Evolutionary conservation across 495 filamentous ascomycete genomes (phyloP).

Genomic region (Penicillium turbatum): DNA sequence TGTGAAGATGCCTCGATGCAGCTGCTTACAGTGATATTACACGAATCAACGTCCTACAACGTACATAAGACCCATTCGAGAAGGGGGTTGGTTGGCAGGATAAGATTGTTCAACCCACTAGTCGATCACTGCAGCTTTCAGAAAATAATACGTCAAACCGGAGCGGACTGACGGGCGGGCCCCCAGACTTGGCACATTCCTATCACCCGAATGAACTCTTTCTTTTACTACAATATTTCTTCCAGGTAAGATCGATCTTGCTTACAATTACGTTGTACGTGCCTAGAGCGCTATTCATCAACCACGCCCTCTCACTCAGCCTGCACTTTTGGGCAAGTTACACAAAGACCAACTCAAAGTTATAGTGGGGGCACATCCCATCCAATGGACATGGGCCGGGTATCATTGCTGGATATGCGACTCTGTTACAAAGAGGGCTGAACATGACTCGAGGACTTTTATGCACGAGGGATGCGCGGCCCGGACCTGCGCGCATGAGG

Average conservation of each 20-base stretch:
- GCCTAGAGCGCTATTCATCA: neutral
- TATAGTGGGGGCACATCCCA: constrained; percentile 7
- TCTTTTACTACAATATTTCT: neutral
- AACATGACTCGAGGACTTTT: constrained; percentile 2
- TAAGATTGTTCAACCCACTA: constrained; percentile 14
- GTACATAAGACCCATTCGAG: neutral
- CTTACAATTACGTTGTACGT: too few relatives aligned
- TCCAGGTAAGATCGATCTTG: neutral
- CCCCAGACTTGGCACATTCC: constrained; percentile 11
- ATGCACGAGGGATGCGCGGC: constrained; percentile 6
- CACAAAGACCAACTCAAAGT: constrained; percentile 3
- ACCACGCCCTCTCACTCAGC: neutral
- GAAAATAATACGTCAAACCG: constrained; percentile 25
- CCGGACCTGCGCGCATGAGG: neutral
- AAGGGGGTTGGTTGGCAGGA: constrained; percentile 6
- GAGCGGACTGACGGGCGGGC: constrained; percentile 14
- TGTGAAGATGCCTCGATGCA: constrained; percentile 4
- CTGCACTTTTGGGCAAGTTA: neutral
- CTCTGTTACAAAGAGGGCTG: constrained; percentile 13
- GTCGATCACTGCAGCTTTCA: constrained; percentile 27
- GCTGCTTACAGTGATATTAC: neutral
- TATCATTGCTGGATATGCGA: constrained; percentile 9
- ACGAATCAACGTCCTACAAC: constrained; percentile 7
- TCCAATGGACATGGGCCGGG: constrained; percentile 12
- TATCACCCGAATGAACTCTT: constrained; percentile 1